Base-by-base conservation (phyloP, 2,329 filamentous ascomycete species). In the Lachnellula arida region DNA sequence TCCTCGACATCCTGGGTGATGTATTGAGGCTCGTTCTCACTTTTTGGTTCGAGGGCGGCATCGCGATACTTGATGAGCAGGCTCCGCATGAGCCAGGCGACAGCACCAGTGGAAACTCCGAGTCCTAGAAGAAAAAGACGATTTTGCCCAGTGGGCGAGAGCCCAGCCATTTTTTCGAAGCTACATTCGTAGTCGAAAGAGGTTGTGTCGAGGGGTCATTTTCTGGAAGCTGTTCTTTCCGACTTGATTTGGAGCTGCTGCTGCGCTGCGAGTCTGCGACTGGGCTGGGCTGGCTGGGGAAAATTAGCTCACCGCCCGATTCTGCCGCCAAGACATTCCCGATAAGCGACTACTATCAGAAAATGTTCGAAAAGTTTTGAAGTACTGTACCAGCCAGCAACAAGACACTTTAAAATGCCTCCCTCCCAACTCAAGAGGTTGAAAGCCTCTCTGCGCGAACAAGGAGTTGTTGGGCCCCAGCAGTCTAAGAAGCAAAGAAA, bases 401-500 rank as follows among this genome's bases (percentile, higher is more conserved):
- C 37, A 44, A 34, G 53, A 68, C 75, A 22, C 23, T 37, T 22
- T 40, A 53, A 67, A 54, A 99, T 99, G 94, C 86, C 93, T 65
- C 90, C 92, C 60, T 99, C 95, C 12, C 95, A 99, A 77, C 81
- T 99, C 56, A 99, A 97, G 76, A 88, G 92, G 73, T 82, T 99
- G 46, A 99, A 97, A 76, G 82, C 89, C 64, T 96, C 92, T 9
- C 81, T 99, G 47, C 83, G 86, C 60, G 91, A 97, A 56, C 89
- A 93, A 69, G 94, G 94, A 53, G 86, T 99, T 51, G 86, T 92
- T 43, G 91, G 92, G 1, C 91, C 91, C 5, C 92, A 96, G 67
- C 87, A 96, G 68, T 97, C 92, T 8, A 97, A 97, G 70, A 97
- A 97, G 75, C 89, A 96, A 71, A 91, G 89, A 72, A 89, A 89